These are phyloP conservation scores for Tilletia walkeri DNA, from an alignment of 1,284 basidiomycete genomes.

Conservation along the genomic window DNA sequence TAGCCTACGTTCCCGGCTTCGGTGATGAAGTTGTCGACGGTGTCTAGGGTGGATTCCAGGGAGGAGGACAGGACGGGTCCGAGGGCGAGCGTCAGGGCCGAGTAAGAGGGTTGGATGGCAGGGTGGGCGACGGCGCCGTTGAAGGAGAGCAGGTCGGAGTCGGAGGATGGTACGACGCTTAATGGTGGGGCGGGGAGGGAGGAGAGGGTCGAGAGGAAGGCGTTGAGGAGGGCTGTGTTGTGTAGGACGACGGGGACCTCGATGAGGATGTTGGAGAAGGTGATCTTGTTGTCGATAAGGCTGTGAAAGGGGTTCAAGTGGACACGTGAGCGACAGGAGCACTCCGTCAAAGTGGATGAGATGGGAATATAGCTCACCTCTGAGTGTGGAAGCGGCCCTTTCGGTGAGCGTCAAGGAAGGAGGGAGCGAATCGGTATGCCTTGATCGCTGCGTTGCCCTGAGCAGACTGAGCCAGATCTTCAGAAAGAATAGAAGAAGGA, in stretches of 20 bases:
- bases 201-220: slow-evolving; percentile 75
- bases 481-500: slow-evolving; percentile 56
- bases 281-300: slow-evolving; percentile 79
- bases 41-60: slow-evolving; percentile 52
- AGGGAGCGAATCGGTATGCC: slow-evolving; percentile 80
- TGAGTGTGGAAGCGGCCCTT: slow-evolving; percentile 80
- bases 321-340: slow-evolving; percentile 15
- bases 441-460: slow-evolving; percentile 85
- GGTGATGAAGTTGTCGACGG: slow-evolving; percentile 49
- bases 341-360: background rate
- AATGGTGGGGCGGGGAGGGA: slow-evolving; percentile 56
- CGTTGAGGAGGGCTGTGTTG: slow-evolving; percentile 78
- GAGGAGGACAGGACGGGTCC: slow-evolving; percentile 53
- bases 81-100: slow-evolving; percentile 51
- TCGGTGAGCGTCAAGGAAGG: slow-evolving; percentile 82
- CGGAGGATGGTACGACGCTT: slow-evolving; percentile 45
- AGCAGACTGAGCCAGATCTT: slow-evolving; percentile 57
- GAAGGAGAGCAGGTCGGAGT: slow-evolving; percentile 31
- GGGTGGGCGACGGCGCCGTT: slow-evolving; percentile 39
- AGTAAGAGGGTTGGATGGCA: slow-evolving; percentile 42
- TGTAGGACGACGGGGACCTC: slow-evolving; percentile 86
- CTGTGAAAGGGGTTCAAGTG: slow-evolving; percentile 58
- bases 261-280: slow-evolving; percentile 83
- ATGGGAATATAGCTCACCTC: slow-evolving; percentile 62
- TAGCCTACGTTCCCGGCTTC: slow-evolving; percentile 77